A percentile compares a stretch with the other conserved stretches of the same genome.
Conservation (phyloP, 441 rosid genomes). For the Omphalea diandra region DNA sequence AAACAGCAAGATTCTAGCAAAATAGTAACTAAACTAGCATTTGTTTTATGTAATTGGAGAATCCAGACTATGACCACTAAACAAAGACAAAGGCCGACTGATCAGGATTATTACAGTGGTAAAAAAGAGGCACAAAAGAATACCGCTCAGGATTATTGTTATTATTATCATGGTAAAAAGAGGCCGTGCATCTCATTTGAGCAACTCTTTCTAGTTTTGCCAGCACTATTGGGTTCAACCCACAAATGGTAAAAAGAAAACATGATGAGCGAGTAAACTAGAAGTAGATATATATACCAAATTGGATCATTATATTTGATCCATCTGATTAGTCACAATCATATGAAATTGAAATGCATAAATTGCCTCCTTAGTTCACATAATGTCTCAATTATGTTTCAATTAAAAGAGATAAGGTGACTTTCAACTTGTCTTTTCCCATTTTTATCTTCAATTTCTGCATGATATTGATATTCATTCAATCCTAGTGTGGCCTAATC, state of each 20-base stretch:
- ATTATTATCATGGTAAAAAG: neutral
- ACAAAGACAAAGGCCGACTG: no score
- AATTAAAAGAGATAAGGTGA: neutral
- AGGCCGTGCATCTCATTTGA: neutral
- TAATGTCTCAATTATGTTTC: slow-evolving; percentile 6
- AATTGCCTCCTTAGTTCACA: neutral
- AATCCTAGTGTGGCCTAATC: neutral
- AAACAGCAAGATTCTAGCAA: no score
- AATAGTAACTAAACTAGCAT: no score
- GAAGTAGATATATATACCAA: neutral
- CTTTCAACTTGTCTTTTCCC: slow-evolving; percentile 16
- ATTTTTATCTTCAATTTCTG: slow-evolving; percentile 2
- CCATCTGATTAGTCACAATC: neutral
- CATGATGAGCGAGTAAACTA: neutral
- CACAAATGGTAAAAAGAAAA: neutral
- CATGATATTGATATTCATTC: no score
- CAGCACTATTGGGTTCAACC: neutral
- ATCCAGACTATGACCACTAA: no score
- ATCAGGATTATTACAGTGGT: no score
- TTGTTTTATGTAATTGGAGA: no score
- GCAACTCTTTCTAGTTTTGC: neutral
- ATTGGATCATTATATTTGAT: neutral
- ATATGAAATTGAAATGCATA: slow-evolving; percentile 9
- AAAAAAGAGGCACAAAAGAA: no score
- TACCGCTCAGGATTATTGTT: no score